phyloP scores from a whole-genome alignment of 768 basidiomycete species.

The Calvatia gigantea region DNA sequence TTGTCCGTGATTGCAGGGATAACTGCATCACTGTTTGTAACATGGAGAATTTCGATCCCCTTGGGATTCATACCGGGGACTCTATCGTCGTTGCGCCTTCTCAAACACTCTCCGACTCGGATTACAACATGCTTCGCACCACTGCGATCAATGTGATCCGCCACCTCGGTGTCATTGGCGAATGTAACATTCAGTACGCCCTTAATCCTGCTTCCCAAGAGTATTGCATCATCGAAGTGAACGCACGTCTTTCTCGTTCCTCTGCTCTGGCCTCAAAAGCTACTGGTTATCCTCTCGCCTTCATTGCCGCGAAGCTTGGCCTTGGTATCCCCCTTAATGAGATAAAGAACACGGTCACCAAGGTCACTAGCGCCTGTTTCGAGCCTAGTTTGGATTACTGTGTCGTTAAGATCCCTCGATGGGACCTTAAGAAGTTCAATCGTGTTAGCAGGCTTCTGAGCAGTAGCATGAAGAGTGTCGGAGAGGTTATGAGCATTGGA shows the following conservation, averaged over 20 bases:
- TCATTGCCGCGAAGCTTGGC: constrained; percentile 97
- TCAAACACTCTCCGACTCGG: constrained; percentile 97
- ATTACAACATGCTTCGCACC: constrained; percentile 98
- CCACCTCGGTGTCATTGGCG: constrained; percentile 96
- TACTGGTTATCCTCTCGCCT: constrained; percentile 96
- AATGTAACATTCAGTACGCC: constrained; percentile 99
- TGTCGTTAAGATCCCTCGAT: constrained; percentile 98
- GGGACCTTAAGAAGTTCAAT: constrained; percentile 98
- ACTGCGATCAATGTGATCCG: constrained; percentile 98
- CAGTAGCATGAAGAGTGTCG: constrained; percentile 98
- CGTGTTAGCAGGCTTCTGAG: constrained; percentile 89
- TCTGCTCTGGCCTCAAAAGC: constrained; percentile 98
- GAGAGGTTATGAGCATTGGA: constrained; percentile 99
- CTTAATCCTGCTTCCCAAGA: constrained; percentile 93
- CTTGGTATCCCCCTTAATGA: constrained; percentile 96
- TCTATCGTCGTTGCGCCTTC: constrained; percentile 98
- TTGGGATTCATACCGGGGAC: constrained; percentile 98
- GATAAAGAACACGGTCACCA: constrained; percentile 97
- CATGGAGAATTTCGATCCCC: constrained; percentile 99
- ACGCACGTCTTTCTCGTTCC: constrained; percentile 96
- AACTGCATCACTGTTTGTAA: constrained; percentile 99
- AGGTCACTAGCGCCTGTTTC: constrained; percentile 95
- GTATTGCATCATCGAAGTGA: constrained; percentile 99
- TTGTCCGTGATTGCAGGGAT: constrained; percentile 94
- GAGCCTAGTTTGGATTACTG: constrained; percentile 97